Conservation (phyloP, 2,329 filamentous ascomycete species). For the Cercospora brassicicola region DNA sequence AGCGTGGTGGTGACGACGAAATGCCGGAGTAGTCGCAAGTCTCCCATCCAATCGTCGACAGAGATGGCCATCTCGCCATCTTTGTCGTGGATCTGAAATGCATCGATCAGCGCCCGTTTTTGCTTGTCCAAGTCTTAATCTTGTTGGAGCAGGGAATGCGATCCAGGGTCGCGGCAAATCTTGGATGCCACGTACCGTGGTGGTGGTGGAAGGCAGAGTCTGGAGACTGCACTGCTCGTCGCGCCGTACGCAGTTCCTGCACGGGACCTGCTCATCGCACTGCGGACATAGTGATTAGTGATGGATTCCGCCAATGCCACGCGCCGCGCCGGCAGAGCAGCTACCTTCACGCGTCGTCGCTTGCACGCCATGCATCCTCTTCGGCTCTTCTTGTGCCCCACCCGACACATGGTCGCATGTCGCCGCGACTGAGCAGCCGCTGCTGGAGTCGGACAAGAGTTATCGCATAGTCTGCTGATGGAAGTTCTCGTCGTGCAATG, state of each 20-base stretch:
- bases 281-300: not conserved
- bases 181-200: conserved; percentile 10
- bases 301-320: too few relatives aligned
- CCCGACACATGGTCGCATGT: conserved; percentile 12
- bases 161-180: not conserved
- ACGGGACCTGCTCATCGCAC: conserved; percentile 22
- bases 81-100: not conserved
- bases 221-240: conserved; percentile 19
- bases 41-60: conserved; percentile 21
- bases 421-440: not conserved
- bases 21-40: conserved; percentile 18
- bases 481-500: not conserved
- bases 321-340: too few relatives aligned
- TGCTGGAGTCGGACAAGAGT: not conserved
- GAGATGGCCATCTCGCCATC: not conserved
- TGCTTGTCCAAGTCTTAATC: too few relatives aligned
- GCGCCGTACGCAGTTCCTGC: conserved; percentile 19
- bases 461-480: not conserved
- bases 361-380: conserved; percentile 22
- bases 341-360: conserved; percentile 19
- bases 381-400: conserved; percentile 21
- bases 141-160: too few relatives aligned
- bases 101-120: too few relatives aligned
- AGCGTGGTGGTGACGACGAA: conserved; percentile 14
- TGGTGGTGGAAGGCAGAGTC: conserved; percentile 16